Evolutionary conservation across 805 yeast species (phyloP), one percentile per base, ranked within the genome.

Genomic region (Lipomyces kockii): DNA sequence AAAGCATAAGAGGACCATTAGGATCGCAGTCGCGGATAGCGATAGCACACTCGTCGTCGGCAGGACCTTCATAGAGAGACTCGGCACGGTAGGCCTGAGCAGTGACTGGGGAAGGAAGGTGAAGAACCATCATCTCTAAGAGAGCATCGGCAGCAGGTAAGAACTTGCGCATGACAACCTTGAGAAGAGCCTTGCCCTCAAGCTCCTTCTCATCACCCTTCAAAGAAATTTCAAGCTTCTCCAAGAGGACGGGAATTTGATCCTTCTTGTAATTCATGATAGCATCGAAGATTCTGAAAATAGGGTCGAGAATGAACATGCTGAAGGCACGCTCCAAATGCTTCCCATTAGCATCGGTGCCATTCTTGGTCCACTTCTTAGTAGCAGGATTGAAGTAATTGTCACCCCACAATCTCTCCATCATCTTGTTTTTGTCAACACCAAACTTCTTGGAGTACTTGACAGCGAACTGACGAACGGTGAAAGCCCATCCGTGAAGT

Each of bases 401-500:
- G 87, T 94, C 98, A 85, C 99, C 99, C 99, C 99, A 94, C 83
- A 94, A 88, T 87, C 98, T 90, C 85, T 91, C 94, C 97, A 92
- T 91, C 98, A 94, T 92, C 91, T 95, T 94, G 72, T 81, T 75
- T 83, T 91, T 89, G 91, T 94, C 98, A 81, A 94, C 98, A 92
- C 98, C 98, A 83, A 95, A 94, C 86, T 94, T 95, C 92, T 93
- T 92, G 83, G 97, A 88, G 89, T 95, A 94, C 87, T 97, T 91
- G 85, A 86, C 83, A 78, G 98, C 98, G 78, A 94, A 94, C 87
- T 94, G 98, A 85, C 99, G 92, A 81, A 94, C 90, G 78, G 99
- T 94, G 94, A 94, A 94, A 82, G 98, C 98, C 99, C 99, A 94
- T 85, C 99, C 99, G 89, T 94, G 99, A 81, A 94, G 87, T 90